Conservation (phyloP, 768 basidiomycete genomes). For the Mycena metata region DNA sequence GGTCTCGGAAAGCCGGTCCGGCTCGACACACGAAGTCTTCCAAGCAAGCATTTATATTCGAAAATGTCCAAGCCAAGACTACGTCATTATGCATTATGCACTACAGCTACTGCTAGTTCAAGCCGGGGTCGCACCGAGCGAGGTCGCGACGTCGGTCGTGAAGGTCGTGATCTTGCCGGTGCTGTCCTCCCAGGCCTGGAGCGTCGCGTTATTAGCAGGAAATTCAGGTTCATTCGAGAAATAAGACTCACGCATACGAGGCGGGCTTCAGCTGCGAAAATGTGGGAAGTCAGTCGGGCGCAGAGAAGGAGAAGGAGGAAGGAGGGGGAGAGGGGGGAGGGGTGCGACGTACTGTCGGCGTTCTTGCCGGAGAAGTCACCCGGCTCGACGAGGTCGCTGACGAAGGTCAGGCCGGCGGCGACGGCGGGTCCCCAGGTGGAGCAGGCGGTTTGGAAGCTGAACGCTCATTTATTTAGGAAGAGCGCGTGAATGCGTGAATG, state of each 20-base stretch:
- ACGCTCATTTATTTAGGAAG: too few relatives aligned
- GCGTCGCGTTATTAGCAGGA: too few relatives aligned
- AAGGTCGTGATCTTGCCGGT: neutral
- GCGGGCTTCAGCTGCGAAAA: slow-evolving; percentile 1
- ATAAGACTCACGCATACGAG: slow-evolving; percentile 17
- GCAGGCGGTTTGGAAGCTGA: neutral
- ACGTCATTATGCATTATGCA: neutral
- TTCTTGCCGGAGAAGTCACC: slow-evolving; percentile 8
- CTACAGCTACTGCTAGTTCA: slow-evolving; percentile 4
- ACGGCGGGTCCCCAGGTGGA: neutral
- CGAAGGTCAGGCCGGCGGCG: neutral
- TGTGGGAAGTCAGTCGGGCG: too few relatives aligned
- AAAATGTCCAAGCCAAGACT: neutral
- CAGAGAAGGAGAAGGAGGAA: too few relatives aligned
- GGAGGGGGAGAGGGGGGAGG: too few relatives aligned
- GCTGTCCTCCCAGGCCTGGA: slow-evolving; percentile 3
- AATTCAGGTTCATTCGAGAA: too few relatives aligned
- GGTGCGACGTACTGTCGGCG: slow-evolving; percentile 15
- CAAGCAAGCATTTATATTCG: neutral
- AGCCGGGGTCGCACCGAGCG: slow-evolving; percentile 10
- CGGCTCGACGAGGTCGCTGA: neutral
- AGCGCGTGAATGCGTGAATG: too few relatives aligned
- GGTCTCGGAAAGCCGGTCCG: too few relatives aligned
- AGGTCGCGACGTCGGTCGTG: slow-evolving; percentile 15
- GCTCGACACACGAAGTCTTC: too few relatives aligned